Conservation (phyloP, 148 eudicot species). For the Heliamphora exappendiculata region DNA sequence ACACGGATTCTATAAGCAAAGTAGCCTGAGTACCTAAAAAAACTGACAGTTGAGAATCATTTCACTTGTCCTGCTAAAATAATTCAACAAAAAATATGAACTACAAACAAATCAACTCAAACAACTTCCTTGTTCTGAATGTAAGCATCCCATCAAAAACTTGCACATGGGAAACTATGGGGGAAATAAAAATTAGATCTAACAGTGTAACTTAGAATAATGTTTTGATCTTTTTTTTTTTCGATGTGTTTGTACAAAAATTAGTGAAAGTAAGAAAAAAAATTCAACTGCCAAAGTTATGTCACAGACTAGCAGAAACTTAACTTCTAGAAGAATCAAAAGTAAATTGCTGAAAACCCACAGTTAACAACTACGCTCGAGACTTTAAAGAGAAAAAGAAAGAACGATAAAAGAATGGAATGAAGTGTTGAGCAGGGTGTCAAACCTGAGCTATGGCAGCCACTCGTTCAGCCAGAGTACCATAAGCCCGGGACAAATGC, state of each 20-base stretch:
- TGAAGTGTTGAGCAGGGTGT: not conserved
- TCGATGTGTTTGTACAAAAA: not conserved
- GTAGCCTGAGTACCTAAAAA: not conserved
- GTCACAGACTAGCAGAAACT: no score
- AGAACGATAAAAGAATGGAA: not conserved
- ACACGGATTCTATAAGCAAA: not conserved
- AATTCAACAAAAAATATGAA: not conserved
- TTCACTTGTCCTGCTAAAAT: no score
- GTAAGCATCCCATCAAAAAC: not conserved
- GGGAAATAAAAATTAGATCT: not conserved
- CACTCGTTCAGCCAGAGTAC: conserved; percentile 74
- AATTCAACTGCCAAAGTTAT: not conserved
- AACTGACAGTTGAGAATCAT: not conserved
- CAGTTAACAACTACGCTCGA: conserved; percentile 26
- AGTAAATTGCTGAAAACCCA: not conserved
- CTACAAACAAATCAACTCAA: not conserved
- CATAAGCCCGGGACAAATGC: conserved; percentile 89
- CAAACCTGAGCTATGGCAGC: conserved; percentile 60
- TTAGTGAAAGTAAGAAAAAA: not conserved
- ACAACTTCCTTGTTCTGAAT: not conserved
- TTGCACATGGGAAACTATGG: not conserved
- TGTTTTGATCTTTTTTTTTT: not conserved
- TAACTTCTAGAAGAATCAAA: not conserved
- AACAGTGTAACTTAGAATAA: not conserved
- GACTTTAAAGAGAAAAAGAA: conserved; percentile 17